phyloP scores from a whole-genome alignment of 1,284 basidiomycete genomes.

The Schizophyllum amplum region DNA sequence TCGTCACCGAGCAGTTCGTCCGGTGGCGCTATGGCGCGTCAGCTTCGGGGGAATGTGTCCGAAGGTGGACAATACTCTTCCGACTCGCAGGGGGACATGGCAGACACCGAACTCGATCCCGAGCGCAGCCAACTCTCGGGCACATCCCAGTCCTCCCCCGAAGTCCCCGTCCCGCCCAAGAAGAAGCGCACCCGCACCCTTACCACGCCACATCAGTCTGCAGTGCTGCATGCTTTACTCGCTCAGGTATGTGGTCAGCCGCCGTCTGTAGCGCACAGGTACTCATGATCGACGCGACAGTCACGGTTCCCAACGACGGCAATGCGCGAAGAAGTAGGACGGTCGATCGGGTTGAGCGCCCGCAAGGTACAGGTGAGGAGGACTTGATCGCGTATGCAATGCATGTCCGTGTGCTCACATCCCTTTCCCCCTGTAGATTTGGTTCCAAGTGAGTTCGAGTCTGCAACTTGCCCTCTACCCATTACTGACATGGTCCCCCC shows the following conservation, averaged over 20 bases:
- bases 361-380: constrained; percentile 75
- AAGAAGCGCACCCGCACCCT: constrained; percentile 75
- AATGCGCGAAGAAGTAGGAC: constrained; percentile 76
- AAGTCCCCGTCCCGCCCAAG: constrained; percentile 30
- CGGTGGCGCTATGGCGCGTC: constrained; percentile 15
- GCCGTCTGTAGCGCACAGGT: constrained; percentile 7
- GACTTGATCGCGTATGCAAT: constrained; percentile 7
- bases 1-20: constrained; percentile 6
- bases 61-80: constrained; percentile 30
- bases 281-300: constrained; percentile 28
- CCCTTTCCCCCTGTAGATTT: constrained; percentile 44
- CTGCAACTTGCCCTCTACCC: constrained; percentile 5
- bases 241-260: constrained; percentile 49
- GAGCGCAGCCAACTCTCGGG: constrained; percentile 26
- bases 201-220: constrained; percentile 78
- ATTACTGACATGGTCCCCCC: constrained; percentile 10
- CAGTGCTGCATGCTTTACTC: constrained; percentile 70
- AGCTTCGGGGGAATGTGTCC: constrained; percentile 21
- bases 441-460: constrained; percentile 70
- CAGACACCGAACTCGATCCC: constrained; percentile 42
- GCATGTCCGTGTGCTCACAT: constrained; percentile 19
- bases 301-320: constrained; percentile 81
- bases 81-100: constrained; percentile 46
- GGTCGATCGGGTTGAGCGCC: constrained; percentile 74
- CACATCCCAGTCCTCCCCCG: constrained; percentile 17